Conservation (phyloP, 352 stramenopile genomes). For the Pythium sukuiense region DNA sequence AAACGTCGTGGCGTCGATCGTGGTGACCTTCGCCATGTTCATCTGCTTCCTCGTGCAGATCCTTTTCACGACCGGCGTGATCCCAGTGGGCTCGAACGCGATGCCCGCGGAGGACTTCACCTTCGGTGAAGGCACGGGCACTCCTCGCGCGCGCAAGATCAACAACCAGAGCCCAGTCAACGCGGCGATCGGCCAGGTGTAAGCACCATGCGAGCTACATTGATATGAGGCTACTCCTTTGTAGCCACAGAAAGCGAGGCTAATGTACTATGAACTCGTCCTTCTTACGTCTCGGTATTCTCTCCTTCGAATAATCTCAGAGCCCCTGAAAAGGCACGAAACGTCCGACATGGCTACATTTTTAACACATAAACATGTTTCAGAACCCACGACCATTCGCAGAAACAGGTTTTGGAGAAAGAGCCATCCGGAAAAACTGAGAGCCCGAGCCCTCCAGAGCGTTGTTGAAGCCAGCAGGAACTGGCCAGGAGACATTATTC, state of each 20-base stretch:
- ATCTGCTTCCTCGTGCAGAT: conserved; percentile 54
- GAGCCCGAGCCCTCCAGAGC: neutral
- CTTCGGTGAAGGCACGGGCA: conserved; percentile 40
- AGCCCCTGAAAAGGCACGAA: neutral
- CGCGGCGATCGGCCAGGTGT: conserved; percentile 32
- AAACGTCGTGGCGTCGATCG: conserved; percentile 51
- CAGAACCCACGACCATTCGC: neutral
- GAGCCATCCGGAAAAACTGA: neutral
- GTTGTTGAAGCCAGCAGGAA: neutral
- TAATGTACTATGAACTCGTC: neutral
- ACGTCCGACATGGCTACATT: neutral
- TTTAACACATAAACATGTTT: neutral
- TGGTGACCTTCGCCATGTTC: conserved; percentile 56
- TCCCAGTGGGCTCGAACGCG: conserved; percentile 23
- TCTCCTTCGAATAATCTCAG: neutral
- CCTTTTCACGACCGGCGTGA: conserved; percentile 50
- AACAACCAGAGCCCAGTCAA: conserved; percentile 24
- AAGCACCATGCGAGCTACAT: neutral
- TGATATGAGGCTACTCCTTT: neutral
- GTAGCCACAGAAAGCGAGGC: neutral
- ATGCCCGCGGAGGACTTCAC: conserved; percentile 44
- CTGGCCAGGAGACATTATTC: conserved; percentile 1
- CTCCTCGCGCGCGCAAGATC: conserved; percentile 43
- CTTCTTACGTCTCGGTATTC: neutral
- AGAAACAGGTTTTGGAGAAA: neutral